Evolutionary conservation across 306 rosid genomes (phyloP).

Genomic region (Oxytropis ochrocephala): DNA sequence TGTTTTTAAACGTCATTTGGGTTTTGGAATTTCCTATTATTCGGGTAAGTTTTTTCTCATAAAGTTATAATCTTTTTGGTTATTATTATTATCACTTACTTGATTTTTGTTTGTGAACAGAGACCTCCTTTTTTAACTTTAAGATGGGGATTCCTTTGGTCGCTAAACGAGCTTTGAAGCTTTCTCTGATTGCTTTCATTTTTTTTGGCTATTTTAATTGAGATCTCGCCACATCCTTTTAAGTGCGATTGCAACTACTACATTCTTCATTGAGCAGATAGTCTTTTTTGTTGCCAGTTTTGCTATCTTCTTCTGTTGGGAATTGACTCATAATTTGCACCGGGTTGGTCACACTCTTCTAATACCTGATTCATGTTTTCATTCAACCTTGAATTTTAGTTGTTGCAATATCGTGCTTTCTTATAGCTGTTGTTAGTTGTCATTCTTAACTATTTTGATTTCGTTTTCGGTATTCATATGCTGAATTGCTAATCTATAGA

Average conservation of each 20-base stretch:
- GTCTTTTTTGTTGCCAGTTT: slow-evolving; percentile 48
- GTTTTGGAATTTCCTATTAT: too few species aligned
- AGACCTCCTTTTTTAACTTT: too few species aligned
- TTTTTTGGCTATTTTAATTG: slow-evolving; percentile 41
- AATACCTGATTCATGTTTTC: too few species aligned
- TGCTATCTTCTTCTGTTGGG: slow-evolving; percentile 74
- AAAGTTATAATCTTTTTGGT: too few species aligned
- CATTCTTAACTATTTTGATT: background rate
- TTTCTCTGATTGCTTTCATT: slow-evolving; percentile 50
- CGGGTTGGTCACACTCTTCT: too few species aligned
- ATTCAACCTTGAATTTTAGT: too few species aligned
- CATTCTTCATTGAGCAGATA: slow-evolving; percentile 44
- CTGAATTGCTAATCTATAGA: background rate
- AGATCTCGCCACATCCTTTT: slow-evolving; percentile 43
- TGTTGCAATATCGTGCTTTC: background rate
- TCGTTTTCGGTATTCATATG: background rate
- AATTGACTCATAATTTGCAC: too few species aligned
- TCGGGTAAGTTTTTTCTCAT: too few species aligned
- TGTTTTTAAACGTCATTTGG: too few species aligned
- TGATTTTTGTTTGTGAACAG: too few species aligned
- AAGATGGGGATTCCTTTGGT: slow-evolving; percentile 71
- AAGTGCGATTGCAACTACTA: slow-evolving; percentile 27
- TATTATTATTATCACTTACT: too few species aligned
- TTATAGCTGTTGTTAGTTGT: background rate
- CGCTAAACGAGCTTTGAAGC: slow-evolving; percentile 51